phyloP scores from a whole-genome alignment of 805 yeast genomes.

The Zygoascus tannicola region DNA sequence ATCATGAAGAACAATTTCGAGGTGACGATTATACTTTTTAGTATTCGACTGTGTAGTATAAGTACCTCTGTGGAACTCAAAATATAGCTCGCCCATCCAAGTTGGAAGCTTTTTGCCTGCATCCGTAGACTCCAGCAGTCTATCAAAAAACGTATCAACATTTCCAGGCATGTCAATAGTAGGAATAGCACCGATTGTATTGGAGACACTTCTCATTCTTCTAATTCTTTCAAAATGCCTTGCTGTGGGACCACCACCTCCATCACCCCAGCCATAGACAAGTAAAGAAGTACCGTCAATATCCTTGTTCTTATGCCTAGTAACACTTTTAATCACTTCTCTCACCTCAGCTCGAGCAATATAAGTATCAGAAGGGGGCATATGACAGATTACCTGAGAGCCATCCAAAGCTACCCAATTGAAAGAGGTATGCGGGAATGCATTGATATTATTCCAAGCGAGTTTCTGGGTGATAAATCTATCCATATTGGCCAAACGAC shows the following conservation, averaged over 20 bases:
- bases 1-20: constrained; percentile 71
- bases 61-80: constrained; percentile 93
- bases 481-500: constrained; percentile 71
- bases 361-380: constrained; percentile 95
- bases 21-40: constrained; percentile 63
- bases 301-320: constrained; percentile 72
- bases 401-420: constrained; percentile 94
- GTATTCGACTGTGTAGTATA: constrained; percentile 86
- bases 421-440: constrained; percentile 80
- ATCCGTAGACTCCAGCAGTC: constrained; percentile 49
- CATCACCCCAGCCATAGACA: constrained; percentile 88
- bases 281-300: constrained; percentile 71
- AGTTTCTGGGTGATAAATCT: constrained; percentile 83
- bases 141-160: constrained; percentile 69
- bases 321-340: constrained; percentile 69
- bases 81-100: constrained; percentile 87
- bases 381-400: constrained; percentile 82
- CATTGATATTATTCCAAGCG: constrained; percentile 90
- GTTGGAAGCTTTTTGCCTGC: constrained; percentile 61
- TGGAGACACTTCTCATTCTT: constrained; percentile 76
- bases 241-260: constrained; percentile 95
- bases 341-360: constrained; percentile 88
- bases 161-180: constrained; percentile 65
- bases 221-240: constrained; percentile 87
- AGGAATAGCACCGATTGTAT: constrained; percentile 72